Evolutionary conservation across 2,329 filamentous ascomycete genomes (phyloP).

Genomic region (Colletotrichum sp.): DNA sequence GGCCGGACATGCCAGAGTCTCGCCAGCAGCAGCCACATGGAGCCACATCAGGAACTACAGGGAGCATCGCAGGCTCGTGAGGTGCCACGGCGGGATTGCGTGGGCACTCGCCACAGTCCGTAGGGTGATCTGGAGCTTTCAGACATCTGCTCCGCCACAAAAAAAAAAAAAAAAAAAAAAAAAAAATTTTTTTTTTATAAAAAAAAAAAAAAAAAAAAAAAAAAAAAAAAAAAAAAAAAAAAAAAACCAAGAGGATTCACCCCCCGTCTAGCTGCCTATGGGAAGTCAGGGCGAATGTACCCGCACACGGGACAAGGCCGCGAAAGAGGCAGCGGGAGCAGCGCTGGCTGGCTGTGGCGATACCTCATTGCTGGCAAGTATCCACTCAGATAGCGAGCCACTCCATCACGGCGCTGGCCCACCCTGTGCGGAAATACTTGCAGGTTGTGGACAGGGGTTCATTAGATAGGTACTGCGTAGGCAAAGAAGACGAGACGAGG

Average conservation of each 20-base stretch:
- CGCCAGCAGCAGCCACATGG: background rate
- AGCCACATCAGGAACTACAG: background rate
- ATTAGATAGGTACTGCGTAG: background rate
- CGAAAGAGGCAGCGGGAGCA: background rate
- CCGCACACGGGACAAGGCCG: background rate
- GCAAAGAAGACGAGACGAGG: slow-evolving; percentile 6
- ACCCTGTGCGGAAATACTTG: slow-evolving; percentile 11
- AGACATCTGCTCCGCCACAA: background rate
- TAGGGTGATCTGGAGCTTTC: background rate
- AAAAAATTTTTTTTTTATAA: no score
- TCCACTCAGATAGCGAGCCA: background rate
- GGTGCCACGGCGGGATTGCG: background rate
- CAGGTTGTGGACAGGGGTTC: background rate
- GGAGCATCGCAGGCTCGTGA: background rate
- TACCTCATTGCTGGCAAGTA: background rate
- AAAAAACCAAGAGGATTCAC: background rate
- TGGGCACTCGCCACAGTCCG: slow-evolving; percentile 8
- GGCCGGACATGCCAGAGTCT: background rate
- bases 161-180: background rate
- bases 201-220: no score
- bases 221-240: background rate
- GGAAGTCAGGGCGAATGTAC: background rate
- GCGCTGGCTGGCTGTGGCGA: background rate
- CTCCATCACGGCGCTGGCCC: background rate
- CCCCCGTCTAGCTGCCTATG: background rate